Percentiles rank a stretch among this genome's conserved stretches.
These are phyloP conservation scores for Aspergillus leporis DNA, from an alignment of 495 filamentous ascomycete species.

Conservation along the genomic window DNA sequence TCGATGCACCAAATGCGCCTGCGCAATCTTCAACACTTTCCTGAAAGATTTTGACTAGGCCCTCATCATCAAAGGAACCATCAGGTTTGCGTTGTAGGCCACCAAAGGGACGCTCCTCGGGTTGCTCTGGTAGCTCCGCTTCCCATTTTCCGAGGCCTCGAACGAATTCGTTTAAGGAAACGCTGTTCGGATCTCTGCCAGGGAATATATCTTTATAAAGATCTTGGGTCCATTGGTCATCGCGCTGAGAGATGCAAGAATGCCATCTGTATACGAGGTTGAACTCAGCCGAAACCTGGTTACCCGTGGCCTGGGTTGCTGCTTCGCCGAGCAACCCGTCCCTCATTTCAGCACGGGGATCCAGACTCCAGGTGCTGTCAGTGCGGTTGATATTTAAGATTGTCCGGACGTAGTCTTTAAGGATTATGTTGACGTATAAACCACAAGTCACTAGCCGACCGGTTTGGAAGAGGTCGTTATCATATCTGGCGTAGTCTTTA, in stretches of 20 bases:
- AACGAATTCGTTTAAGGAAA: conserved; percentile 59
- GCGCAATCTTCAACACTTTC: conserved; percentile 62
- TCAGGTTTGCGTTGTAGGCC: conserved; percentile 58
- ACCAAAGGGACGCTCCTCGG: conserved; percentile 62
- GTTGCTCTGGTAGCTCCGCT: conserved; percentile 57
- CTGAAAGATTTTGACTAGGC: conserved; percentile 66
- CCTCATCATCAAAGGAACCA: conserved; percentile 65
- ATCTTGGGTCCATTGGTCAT: conserved; percentile 73
- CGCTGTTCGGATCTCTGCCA: conserved; percentile 44
- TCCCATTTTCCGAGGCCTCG: conserved; percentile 63
- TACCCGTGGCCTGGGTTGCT: conserved; percentile 53
- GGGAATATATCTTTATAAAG: conserved; percentile 64
- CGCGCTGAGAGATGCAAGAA: conserved; percentile 68
- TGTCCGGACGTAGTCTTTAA: conserved; percentile 80
- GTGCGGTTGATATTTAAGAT: conserved; percentile 76
- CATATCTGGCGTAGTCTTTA: conserved; percentile 62
- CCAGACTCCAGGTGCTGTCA: conserved; percentile 70
- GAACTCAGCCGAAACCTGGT: conserved; percentile 79
- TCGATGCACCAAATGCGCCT: conserved; percentile 66
- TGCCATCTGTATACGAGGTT: conserved; percentile 80
- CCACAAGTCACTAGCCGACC: conserved; percentile 71
- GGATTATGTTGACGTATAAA: conserved; percentile 74
- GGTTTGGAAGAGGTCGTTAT: conserved; percentile 78
- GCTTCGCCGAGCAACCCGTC: conserved; percentile 37
- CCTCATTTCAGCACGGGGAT: conserved; percentile 63